Evolutionary conservation across 129 eudicot genomes (phyloP).

Genomic region (Flaveria robusta): DNA sequence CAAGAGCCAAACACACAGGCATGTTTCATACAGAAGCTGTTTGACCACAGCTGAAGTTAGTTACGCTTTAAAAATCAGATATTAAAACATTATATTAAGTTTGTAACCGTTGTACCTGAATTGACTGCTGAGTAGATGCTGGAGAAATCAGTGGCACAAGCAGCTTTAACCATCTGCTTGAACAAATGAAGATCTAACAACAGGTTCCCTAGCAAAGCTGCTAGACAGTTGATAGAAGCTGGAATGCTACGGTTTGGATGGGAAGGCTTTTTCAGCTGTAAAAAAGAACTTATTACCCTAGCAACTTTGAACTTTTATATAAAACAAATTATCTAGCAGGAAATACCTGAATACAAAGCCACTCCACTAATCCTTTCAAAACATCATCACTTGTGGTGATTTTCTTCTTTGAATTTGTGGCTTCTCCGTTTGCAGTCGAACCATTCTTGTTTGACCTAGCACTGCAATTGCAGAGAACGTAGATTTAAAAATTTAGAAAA

Average conservation of each 20-base stretch:
- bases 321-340: neutral
- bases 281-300: conserved; percentile 5
- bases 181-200: conserved; percentile 84
- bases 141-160: conserved; percentile 89
- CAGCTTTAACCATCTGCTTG: conserved; percentile 89
- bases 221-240: conserved; percentile 65
- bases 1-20: conserved; percentile 94
- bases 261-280: conserved; percentile 89
- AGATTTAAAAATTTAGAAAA: neutral
- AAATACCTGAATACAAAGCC: conserved; percentile 93
- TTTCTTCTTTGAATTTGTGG: conserved; percentile 69
- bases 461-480: conserved; percentile 37
- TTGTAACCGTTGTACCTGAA: conserved; percentile 56
- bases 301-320: neutral
- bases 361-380: conserved; percentile 81
- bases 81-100: neutral
- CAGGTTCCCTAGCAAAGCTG: conserved; percentile 76
- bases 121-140: conserved; percentile 96
- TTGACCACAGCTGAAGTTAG: conserved; percentile 24
- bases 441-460: conserved; percentile 61
- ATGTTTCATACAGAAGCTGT: conserved; percentile 94
- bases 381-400: conserved; percentile 65
- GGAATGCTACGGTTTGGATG: conserved; percentile 81
- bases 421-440: conserved; percentile 48
- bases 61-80: neutral